Evolutionary conservation across 2,329 filamentous ascomycete genomes (phyloP), one percentile per base, ranked within the genome.

Genomic region (Aspergillus fijiensis): DNA sequence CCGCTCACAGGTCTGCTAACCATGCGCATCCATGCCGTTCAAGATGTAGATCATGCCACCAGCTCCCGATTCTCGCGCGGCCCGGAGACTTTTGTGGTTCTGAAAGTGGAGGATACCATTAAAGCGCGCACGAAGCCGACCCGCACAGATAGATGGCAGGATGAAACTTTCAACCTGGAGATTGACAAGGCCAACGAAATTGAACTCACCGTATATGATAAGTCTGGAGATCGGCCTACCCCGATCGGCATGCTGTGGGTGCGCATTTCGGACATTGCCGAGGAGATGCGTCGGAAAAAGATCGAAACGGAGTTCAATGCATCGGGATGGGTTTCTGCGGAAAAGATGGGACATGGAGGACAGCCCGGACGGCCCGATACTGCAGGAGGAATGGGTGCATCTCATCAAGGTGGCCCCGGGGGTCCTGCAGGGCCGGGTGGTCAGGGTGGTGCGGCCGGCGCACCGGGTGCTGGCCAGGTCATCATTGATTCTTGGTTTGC

Each of bases 171-270:
- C 76, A 92, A 88, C 60, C 89, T 99, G 63, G 91, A 95, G 65
- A 95, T 99, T 59, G 94, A 98, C 78, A 98, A 98, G 80, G 95
- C 95, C 55, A 99, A 99, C 76, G 95, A 99, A 78, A 92, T 99
- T 63, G 95, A 99, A 74, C 86, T 99, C 57, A 98, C 92, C 0
- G 93, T 99, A 11, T 99, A 99, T 76, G 95, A 99, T 76, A 97
- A 96, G 79, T 89, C 92, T 2, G 88, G 89, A 64, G 93, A 97
- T 69, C 90, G 96, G 68, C 89, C 93, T 14, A 87, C 96, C 55
- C 95, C 95, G 47, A 96, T 99, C 70, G 95, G 89, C 59, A 88
- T 99, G 84, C 84, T 98, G 14, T 99, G 95, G 95, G 88, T 99
- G 60, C 86, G 95, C 61, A 94, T 99, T 72, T 96, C 95, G 16